Percentiles rank a stretch among this genome's conserved stretches.
These are phyloP conservation scores for Parietaria judaica DNA, from an alignment of 306 rosid genomes.

Conservation along the genomic window DNA sequence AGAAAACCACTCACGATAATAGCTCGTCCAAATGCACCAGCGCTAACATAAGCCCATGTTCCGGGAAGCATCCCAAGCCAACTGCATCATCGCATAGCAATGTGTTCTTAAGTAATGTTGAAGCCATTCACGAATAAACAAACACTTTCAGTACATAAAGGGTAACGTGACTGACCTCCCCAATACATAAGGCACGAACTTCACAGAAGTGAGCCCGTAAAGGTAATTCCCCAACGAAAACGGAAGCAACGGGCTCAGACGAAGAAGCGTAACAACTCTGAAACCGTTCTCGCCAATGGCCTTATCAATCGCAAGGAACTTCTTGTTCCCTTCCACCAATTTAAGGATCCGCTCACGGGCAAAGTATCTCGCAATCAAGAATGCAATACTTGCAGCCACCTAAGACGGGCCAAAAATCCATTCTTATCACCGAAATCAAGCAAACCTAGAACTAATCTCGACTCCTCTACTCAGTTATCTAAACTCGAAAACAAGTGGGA, in stretches of 20 bases:
- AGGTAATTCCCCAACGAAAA: constrained; percentile 92
- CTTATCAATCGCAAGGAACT: constrained; percentile 90
- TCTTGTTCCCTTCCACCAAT: constrained; percentile 89
- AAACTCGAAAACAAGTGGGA: neutral
- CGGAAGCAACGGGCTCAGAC: constrained; percentile 95
- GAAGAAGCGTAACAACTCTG: constrained; percentile 90
- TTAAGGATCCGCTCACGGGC: constrained; percentile 95
- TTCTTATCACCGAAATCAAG: constrained; percentile 4
- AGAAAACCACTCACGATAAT: constrained; percentile 63
- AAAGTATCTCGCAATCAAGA: constrained; percentile 91
- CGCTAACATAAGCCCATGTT: constrained; percentile 99
- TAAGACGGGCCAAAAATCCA: constrained; percentile 27
- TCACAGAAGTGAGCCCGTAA: constrained; percentile 93
- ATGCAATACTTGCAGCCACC: constrained; percentile 95
- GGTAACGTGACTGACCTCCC: constrained; percentile 54
- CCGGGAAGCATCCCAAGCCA: constrained; percentile 99
- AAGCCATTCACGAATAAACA: neutral
- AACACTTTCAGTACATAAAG: too few relatives aligned
- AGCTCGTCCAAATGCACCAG: constrained; percentile 98
- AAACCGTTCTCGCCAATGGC: constrained; percentile 95
- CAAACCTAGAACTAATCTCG: neutral
- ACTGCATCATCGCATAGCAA: constrained; percentile 31
- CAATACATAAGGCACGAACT: constrained; percentile 84
- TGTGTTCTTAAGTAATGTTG: neutral
- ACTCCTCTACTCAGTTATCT: neutral